Base-by-base conservation (phyloP, 495 filamentous ascomycete species). In the Penicillium canescens region DNA sequence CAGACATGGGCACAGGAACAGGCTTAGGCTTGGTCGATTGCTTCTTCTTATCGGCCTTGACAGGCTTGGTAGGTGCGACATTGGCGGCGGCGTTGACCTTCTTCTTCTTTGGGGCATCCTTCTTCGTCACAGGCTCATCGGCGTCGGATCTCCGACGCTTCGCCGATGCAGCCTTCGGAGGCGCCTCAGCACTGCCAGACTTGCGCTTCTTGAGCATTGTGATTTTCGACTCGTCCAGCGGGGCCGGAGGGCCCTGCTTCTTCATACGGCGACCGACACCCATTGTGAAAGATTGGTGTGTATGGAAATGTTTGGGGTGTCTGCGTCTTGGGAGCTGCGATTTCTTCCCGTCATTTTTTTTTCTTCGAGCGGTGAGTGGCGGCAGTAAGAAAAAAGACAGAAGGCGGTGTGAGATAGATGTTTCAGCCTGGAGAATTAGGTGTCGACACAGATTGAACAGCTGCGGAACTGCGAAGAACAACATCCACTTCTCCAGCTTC, bases 231-330 rank as follows among this genome's bases (percentile, higher is more conserved):
- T 96, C 91, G 60, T 93, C 87, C 52, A 96, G 82, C 26, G 85
- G 80, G 52, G 85, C 81, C 28, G 95, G 95, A 55, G 88, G 82
- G 34, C 91, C 95, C 78, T 98, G 94, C 74, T 98, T 96, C 68
- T 89, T 86, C 87, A 96, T 93, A 57, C 94, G 91, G 62, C 91
- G 89, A 57, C 91, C 89, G 52, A 82, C 78, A 74, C 92, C 92
- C 92, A 96, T 97, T 68, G 70, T 85, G 67, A 67, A 49, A 49
- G 45, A 53, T 39, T 52, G 52, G 44, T 53, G 55, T 59, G 52
- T 61, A 55, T 63, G 52, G 49, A 41, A 18, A 51, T 20, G 39
- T 51, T 62, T 62, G 46, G 24, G 28, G 33, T 52, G 42, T 55
- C 46, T 54, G 42, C 28, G 28, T 31, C 46, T 50, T n/a, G 47